Evolutionary conservation across 2,329 filamentous ascomycete genomes (phyloP).

Genomic region (Fusarium luffae): DNA sequence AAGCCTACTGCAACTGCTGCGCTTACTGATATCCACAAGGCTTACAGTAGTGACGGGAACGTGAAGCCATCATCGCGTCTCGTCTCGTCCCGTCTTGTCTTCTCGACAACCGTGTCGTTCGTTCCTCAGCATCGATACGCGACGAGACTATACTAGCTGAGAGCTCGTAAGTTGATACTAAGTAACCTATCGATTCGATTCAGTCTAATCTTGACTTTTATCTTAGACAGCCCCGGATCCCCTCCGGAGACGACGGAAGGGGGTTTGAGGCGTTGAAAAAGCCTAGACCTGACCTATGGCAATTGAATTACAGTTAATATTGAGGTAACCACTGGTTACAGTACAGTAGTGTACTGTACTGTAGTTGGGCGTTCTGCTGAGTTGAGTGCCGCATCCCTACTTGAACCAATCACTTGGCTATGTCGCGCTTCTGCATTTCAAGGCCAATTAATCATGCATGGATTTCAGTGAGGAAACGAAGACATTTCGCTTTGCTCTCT

Average conservation of each 20-base stretch:
- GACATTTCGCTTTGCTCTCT: constrained; percentile 14
- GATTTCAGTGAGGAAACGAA: constrained; percentile 6
- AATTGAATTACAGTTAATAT: constrained; percentile 14
- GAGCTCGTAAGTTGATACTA: background rate
- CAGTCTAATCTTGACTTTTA: constrained; percentile 6
- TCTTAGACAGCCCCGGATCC: constrained; percentile 18
- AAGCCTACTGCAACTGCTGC: constrained; percentile 6
- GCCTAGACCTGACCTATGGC: constrained; percentile 27
- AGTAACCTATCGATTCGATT: background rate
- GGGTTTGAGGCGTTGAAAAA: constrained; percentile 16
- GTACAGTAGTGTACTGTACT: background rate
- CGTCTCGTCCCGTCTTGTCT: constrained; percentile 29
- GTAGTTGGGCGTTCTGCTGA: background rate
- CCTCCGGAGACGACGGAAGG: constrained; percentile 23
- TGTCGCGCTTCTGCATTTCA: constrained; percentile 27
- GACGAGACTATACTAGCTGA: constrained; percentile 11
- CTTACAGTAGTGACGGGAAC: constrained; percentile 16
- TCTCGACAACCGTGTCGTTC: constrained; percentile 36
- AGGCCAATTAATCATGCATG: constrained; percentile 46
- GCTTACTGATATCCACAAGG: background rate
- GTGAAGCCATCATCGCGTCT: constrained; percentile 38
- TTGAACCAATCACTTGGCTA: constrained; percentile 34
- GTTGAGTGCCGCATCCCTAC: constrained; percentile 26
- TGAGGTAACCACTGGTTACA: constrained; percentile 4
- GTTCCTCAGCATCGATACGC: constrained; percentile 24